phyloP scores from a whole-genome alignment of 2,329 filamentous ascomycete genomes.

The Amauroascus verrucosus region DNA sequence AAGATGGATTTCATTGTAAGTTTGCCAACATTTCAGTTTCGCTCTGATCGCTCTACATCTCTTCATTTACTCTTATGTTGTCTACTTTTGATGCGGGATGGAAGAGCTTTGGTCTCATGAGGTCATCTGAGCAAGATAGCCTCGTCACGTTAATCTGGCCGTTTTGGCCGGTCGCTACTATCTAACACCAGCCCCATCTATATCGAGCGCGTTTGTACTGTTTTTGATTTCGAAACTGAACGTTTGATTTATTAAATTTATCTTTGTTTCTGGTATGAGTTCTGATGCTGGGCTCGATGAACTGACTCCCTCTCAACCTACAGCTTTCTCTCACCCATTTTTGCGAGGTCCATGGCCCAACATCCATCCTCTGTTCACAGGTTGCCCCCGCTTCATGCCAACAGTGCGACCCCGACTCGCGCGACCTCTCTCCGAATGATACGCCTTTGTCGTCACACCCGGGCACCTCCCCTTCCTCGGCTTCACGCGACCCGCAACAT shows the following conservation, averaged over 20 bases:
- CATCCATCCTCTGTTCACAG: conserved; percentile 52
- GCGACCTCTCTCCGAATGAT: conserved; percentile 34
- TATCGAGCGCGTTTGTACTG: not conserved
- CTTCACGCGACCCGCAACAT: conserved; percentile 12
- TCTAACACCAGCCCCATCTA: not conserved
- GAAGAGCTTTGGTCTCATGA: not conserved
- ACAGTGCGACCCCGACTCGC: conserved; percentile 39
- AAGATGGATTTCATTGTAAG: conserved; percentile 39
- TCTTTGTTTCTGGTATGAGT: not conserved
- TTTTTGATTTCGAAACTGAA: not conserved
- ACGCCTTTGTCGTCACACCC: conserved; percentile 22
- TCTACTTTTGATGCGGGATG: too few species aligned
- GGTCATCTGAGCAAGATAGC: conserved; percentile 5
- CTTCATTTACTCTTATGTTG: not conserved
- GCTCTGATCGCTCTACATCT: conserved; percentile 5
- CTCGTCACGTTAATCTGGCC: conserved; percentile 1
- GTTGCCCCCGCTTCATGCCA: conserved; percentile 45
- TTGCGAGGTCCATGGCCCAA: conserved; percentile 53
- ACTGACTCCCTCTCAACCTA: conserved; percentile 1
- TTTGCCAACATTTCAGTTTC: conserved; percentile 15
- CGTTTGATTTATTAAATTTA: too few species aligned
- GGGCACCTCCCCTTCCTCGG: conserved; percentile 20
- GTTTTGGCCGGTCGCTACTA: not conserved
- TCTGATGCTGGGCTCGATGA: not conserved
- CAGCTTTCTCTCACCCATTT: conserved; percentile 54